Evolutionary conservation across 768 basidiomycete genomes (phyloP).

Genomic region (Dentipellis fragilis): DNA sequence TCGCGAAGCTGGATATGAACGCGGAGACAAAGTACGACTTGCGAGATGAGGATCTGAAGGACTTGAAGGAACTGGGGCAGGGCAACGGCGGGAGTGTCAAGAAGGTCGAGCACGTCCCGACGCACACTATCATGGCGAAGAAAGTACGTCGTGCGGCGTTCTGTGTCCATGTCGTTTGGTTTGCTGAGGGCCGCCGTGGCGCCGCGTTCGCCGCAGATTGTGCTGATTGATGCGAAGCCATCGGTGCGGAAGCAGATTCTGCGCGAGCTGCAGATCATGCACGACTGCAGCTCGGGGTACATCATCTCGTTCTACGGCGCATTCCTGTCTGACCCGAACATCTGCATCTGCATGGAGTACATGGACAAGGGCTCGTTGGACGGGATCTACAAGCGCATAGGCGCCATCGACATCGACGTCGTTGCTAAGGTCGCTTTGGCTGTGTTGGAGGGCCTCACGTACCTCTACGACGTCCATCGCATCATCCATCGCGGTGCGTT

Average conservation of each 20-base stretch:
- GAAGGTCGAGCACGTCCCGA: slow-evolving; percentile 87
- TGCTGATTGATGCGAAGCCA: slow-evolving; percentile 94
- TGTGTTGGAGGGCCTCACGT: slow-evolving; percentile 90
- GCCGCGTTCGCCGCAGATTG: slow-evolving; percentile 46
- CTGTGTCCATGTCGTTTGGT: neutral
- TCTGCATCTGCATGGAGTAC: slow-evolving; percentile 97
- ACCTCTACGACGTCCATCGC: slow-evolving; percentile 93
- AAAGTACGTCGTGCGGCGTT: slow-evolving; percentile 50
- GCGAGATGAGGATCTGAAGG: slow-evolving; percentile 82
- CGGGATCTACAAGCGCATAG: slow-evolving; percentile 92
- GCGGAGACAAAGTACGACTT: slow-evolving; percentile 80
- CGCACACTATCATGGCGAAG: slow-evolving; percentile 93
- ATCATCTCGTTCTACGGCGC: slow-evolving; percentile 98
- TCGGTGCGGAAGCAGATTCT: slow-evolving; percentile 95
- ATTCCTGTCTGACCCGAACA: slow-evolving; percentile 93
- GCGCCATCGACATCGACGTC: slow-evolving; percentile 85
- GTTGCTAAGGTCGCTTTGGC: slow-evolving; percentile 92
- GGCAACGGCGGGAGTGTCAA: slow-evolving; percentile 98
- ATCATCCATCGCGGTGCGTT: slow-evolving; percentile 96
- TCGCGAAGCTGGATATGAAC: slow-evolving; percentile 81
- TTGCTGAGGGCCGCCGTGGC: slow-evolving; percentile 1
- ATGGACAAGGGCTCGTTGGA: slow-evolving; percentile 94
- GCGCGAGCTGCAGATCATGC: slow-evolving; percentile 97
- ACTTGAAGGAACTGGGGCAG: slow-evolving; percentile 83
- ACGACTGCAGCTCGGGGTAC: slow-evolving; percentile 86